Evolutionary conservation across 768 basidiomycete genomes (phyloP), one percentile per base, ranked within the genome.

Genomic region (Leccinum imitatum): DNA sequence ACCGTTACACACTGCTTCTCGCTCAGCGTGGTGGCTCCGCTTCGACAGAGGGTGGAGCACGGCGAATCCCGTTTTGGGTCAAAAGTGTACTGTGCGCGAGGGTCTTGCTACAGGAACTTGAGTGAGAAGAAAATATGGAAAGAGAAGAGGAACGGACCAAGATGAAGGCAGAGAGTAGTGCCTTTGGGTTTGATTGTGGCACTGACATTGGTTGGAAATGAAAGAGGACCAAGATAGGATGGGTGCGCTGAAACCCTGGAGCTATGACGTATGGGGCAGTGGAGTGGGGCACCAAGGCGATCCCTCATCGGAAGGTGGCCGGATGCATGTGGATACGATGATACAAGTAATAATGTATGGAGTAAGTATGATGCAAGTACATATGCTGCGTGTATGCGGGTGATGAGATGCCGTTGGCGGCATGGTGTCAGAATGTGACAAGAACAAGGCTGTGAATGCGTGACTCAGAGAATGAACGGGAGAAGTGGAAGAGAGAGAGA

Each of bases 61-160:
- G 81, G 76, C 56, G 85, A 82, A 61, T 78, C 82, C 44, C 82
- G 78, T 62, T 84, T 82, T 65, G 81, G 83, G 75, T 87, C 83
- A 67, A 90, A 87, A 3, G 82, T 82, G 71, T 88, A 89, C 37
- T 71, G 67, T 52, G 80, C 75, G 31, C 79, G 73, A 8, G 83
- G 84, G 50, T 57, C 46, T 27, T 65, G 53, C 62, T 65, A 47
- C 30, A 33, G 13, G 51, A 27, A 19, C 30, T 30, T 30, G 44
- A 63, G 10, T 48, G 47, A 66, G 61, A 14, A 7, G 13, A 53
- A 9, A 55, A 56, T 25, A 27, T 11, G 39, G 35, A 7, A 33
- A 31, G 23, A 9, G 25, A 53, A 57, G 41, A 63, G 77, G n/a
- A 53, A 81, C 83, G n/a, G 54, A 81, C 83, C 56, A 71, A 71